These are phyloP conservation scores for Saturnispora diversa DNA, from an alignment of 805 yeast genomes.

Conservation along the genomic window DNA sequence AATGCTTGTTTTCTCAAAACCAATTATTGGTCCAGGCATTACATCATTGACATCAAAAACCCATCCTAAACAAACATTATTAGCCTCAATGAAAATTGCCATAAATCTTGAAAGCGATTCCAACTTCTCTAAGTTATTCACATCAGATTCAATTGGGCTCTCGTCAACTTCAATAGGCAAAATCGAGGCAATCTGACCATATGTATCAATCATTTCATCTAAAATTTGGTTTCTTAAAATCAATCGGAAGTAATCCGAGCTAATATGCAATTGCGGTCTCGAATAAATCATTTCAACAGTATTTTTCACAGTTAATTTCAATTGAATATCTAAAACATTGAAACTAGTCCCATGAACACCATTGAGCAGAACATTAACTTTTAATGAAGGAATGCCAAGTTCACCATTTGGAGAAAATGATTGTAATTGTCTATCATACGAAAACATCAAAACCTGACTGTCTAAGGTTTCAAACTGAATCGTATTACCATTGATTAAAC, in stretches of 20 bases:
- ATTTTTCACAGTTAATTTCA: conserved; percentile 38
- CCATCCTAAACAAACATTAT: conserved; percentile 74
- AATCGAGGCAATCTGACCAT: conserved; percentile 9
- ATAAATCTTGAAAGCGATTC: conserved; percentile 30
- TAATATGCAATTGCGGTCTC: conserved; percentile 45
- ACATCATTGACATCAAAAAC: conserved; percentile 38
- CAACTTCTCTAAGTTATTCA: conserved; percentile 12
- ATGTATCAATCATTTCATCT: conserved; percentile 20
- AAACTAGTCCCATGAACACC: conserved; percentile 35
- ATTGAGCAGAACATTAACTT: conserved; percentile 27
- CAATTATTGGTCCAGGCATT: conserved; percentile 65
- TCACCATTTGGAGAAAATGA: conserved; percentile 31
- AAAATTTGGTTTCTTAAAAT: conserved; percentile 44
- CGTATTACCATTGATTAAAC: conserved; percentile 13
- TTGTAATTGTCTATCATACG: conserved; percentile 15
- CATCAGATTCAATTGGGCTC: background rate
- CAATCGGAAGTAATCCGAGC: conserved; percentile 50
- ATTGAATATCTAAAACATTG: conserved; percentile 38
- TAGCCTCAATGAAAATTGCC: conserved; percentile 51
- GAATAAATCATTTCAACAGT: conserved; percentile 24
- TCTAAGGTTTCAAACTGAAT: conserved; percentile 15
- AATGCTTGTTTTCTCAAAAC: conserved; percentile 67
- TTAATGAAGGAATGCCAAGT: conserved; percentile 34
- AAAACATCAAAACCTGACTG: conserved; percentile 10
- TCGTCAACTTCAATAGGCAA: conserved; percentile 1